Evolutionary conservation across 495 filamentous ascomycete species (phyloP).

Genomic region (Penicillium lividum): DNA sequence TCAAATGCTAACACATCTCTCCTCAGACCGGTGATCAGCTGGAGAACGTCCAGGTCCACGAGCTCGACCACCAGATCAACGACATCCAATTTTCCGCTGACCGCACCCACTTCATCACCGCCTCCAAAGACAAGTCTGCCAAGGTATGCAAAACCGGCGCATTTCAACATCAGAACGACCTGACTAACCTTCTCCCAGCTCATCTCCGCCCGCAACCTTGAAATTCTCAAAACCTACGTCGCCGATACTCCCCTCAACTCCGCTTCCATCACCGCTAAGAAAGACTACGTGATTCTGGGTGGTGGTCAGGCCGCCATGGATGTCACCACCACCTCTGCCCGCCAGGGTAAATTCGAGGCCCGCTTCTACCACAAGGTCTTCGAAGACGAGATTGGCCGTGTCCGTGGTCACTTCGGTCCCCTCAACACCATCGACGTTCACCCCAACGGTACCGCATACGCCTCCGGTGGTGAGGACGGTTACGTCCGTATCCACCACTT

Average conservation of each 20-base stretch:
- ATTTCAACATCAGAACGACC: not conserved
- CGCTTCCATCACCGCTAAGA: constrained; percentile 88
- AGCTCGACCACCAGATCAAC: constrained; percentile 78
- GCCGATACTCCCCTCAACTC: constrained; percentile 97
- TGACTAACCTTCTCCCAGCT: constrained; percentile 52
- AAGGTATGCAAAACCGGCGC: constrained; percentile 57
- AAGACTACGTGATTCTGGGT: constrained; percentile 95
- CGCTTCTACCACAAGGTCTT: constrained; percentile 99
- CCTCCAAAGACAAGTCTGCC: constrained; percentile 95
- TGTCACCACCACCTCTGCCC: constrained; percentile 90
- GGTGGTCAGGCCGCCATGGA: constrained; percentile 99
- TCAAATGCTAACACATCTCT: constrained; percentile 17
- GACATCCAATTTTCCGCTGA: constrained; percentile 94
- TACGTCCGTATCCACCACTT: constrained; percentile 99
- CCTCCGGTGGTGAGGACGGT: constrained; percentile 93
- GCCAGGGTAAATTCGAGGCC: constrained; percentile 98
- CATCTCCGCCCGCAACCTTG: constrained; percentile 77
- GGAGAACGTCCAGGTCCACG: constrained; percentile 77
- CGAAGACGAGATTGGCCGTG: constrained; percentile 96
- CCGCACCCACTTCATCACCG: constrained; percentile 95
- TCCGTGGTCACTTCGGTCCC: constrained; percentile 95
- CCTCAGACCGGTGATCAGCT: constrained; percentile 76
- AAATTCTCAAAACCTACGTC: constrained; percentile 86
- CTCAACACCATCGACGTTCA: constrained; percentile 88
- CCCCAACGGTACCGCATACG: constrained; percentile 86